Evolutionary conservation across 2,329 filamentous ascomycete genomes (phyloP).

Genomic region (Colletotrichum acutatum): DNA sequence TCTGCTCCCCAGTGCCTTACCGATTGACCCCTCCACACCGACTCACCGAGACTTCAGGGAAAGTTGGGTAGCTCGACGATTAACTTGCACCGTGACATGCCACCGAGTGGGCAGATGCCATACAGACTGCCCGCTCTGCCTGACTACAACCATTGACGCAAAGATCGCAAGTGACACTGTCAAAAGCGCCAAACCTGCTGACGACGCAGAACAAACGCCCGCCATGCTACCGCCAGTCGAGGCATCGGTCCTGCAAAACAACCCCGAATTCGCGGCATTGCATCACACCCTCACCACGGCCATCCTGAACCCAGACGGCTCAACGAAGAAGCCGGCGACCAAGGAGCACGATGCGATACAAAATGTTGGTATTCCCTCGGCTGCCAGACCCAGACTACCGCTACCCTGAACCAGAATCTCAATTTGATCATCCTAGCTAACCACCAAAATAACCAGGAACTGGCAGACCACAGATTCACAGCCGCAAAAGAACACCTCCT

Average conservation of each 20-base stretch:
- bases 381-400: background rate
- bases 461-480: constrained; percentile 59
- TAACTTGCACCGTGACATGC: background rate
- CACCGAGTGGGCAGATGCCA: background rate
- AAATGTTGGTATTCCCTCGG: constrained; percentile 52
- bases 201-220: background rate
- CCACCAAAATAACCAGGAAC: constrained; percentile 50
- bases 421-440: background rate
- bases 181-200: accelerated
- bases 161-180: background rate
- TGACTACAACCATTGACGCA: background rate
- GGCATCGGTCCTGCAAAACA: constrained; percentile 61
- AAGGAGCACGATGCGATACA: constrained; percentile 61
- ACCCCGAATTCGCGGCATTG: constrained; percentile 70
- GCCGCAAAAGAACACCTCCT: constrained; percentile 64
- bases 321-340: constrained; percentile 62
- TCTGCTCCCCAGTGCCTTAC: background rate
- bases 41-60: background rate
- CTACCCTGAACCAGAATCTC: background rate
- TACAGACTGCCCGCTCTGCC: background rate
- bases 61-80: background rate
- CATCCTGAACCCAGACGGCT: constrained; percentile 67
- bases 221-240: constrained; percentile 70
- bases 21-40: constrained; percentile 8
- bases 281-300: constrained; percentile 65